Conservation (phyloP, 352 stramenopile species). For the Globisporangium cederbergense region DNA sequence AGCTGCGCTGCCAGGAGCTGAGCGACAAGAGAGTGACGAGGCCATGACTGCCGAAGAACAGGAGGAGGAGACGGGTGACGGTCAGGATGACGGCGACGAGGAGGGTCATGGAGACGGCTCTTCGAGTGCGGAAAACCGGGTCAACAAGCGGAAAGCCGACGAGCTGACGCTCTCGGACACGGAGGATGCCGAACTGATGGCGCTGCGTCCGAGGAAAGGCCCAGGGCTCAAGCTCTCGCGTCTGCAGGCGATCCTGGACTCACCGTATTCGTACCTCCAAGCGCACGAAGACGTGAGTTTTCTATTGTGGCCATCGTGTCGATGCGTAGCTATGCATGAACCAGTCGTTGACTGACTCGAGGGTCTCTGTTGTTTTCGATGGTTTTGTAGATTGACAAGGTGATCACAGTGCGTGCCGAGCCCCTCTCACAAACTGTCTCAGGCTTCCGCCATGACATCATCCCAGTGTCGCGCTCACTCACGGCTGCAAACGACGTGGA, state of each 20-base stretch:
- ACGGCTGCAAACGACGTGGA: neutral
- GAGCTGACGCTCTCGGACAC: neutral
- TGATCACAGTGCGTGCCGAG: neutral
- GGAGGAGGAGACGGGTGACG: too few species aligned
- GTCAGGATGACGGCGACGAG: neutral
- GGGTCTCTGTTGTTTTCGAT: neutral
- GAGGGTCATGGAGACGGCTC: neutral
- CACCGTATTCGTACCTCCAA: constrained; percentile 5
- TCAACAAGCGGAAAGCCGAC: neutral
- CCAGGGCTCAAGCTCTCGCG: neutral
- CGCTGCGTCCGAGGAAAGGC: neutral
- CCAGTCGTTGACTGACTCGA: too few species aligned
- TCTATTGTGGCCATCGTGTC: neutral
- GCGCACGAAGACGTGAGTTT: neutral
- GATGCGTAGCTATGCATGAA: neutral
- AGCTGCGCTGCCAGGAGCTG: too few species aligned
- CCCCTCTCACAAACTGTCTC: neutral
- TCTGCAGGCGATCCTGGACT: constrained; percentile 5
- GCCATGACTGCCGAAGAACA: too few species aligned
- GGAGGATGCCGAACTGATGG: neutral
- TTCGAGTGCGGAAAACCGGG: neutral
- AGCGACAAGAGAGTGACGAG: too few species aligned
- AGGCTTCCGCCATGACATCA: neutral
- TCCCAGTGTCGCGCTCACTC: neutral
- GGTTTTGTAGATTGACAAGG: neutral